Evolutionary conservation across 106 monocot genomes (phyloP), one percentile per base, ranked within the genome.

Genomic region (Amphibolis antarctica): DNA sequence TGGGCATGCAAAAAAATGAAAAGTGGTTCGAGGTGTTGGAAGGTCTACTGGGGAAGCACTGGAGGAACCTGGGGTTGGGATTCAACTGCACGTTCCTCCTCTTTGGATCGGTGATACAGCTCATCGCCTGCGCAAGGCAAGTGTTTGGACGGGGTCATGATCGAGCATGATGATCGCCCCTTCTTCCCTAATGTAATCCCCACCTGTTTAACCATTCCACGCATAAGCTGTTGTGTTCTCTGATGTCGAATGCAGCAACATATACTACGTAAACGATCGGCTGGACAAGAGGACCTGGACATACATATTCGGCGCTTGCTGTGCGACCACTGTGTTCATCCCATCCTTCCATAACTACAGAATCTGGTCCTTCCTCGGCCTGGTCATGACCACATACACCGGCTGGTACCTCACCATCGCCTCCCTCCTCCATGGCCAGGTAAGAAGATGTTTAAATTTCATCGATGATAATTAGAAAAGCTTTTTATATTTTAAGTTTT

Each of bases 221-320:
- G 13, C 20, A 23, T 0, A 25, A 17, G 10, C 13, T 15, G 18
- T 53, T 53, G n/a, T n/a, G n/a, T n/a, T n/a, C n/a, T n/a, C n/a
- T n/a, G n/a, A n/a, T n/a, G n/a, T n/a, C n/a, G n/a, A n/a, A n/a
- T 65, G 65, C 71, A 71, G 76, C 42, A 76, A 76, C 71, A 76
- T 76, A 47, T 76, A 76, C 29, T 70, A 76, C 70, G 60, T 76
- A 44, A 76, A 76, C 42, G 76, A 76, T 59, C 64, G 51, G 70
- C 70, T 76, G 28, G 76, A 76, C 70, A 76, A 76, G 76, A 64
- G 76, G 24, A 76, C 76, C 17, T 76, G 76, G 76, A 76, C 76
- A 9, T 76, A 76, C 50, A 76, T 76, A 58, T 76, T 76, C 23
- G 76, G 76, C 5, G 76, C 76, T 5, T 76, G 76, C 60, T 76